A percentile compares a stretch with the other conserved stretches of the same genome.
Conservation (phyloP, 768 basidiomycete species). For the Lactarius vividus region DNA sequence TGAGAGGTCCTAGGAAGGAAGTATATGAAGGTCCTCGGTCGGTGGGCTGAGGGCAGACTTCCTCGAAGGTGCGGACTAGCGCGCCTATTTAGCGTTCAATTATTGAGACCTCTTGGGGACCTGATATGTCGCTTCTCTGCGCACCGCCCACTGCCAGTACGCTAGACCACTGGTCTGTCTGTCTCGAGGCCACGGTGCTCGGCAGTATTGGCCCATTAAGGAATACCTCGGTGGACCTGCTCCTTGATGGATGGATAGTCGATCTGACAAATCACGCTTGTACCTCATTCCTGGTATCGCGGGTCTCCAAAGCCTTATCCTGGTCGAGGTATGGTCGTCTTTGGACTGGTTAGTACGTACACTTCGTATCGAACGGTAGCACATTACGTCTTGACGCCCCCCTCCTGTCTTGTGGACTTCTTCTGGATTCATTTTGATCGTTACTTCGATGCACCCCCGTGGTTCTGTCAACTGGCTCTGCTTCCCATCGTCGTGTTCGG, state of each 20-base stretch:
- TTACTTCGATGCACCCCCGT: constrained; percentile 14
- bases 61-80: not conserved
- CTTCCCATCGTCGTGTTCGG: constrained; percentile 19
- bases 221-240: not conserved
- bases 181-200: not conserved
- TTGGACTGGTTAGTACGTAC: not conserved
- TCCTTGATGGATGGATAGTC: not conserved
- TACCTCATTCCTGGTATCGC: not conserved
- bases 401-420: not conserved
- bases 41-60: constrained; percentile 1
- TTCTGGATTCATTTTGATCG: constrained; percentile 7
- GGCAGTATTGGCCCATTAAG: constrained; percentile 7
- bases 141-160: not conserved
- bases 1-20: constrained; percentile 23
- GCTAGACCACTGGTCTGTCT: too few relatives aligned
- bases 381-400: constrained; percentile 14
- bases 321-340: not conserved
- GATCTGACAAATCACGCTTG: not conserved
- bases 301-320: not conserved
- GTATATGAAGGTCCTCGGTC: not conserved
- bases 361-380: not conserved
- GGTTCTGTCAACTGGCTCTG: constrained; percentile 13
- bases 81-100: constrained; percentile 10
- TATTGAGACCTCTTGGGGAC: not conserved
- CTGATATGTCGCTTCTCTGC: constrained; percentile 1